phyloP scores from a whole-genome alignment of 192 early-diverging fungal species.

The Entomortierella lignicola region DNA sequence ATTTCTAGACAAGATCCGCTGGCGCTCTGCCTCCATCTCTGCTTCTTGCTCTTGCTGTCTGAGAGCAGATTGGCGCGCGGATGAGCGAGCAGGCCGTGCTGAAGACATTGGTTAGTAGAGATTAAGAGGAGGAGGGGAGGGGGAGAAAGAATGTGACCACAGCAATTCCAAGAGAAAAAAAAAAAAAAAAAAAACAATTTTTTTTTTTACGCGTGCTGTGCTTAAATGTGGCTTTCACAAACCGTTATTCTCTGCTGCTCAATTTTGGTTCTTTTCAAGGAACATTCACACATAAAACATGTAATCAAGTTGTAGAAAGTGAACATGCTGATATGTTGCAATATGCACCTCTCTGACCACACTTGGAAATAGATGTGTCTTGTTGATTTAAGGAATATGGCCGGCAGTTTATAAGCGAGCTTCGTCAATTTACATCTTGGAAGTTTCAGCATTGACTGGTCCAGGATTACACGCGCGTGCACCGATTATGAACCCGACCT shows the following conservation, averaged over 20 bases:
- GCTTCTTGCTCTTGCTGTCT: constrained; percentile 24
- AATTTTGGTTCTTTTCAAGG: too few species aligned
- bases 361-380: too few species aligned
- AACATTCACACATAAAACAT: too few species aligned
- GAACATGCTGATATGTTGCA: too few species aligned
- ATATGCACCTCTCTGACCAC: too few species aligned
- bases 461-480: neutral
- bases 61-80: constrained; percentile 41
- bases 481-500: too few species aligned
- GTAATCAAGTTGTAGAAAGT: too few species aligned
- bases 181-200: neutral
- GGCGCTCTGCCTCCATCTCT: constrained; percentile 7
- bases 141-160: constrained; percentile 3
- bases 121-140: neutral
- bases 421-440: neutral
- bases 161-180: neutral
- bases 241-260: too few species aligned
- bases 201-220: neutral
- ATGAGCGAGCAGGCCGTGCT: constrained; percentile 25
- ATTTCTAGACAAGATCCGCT: neutral
- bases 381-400: too few species aligned
- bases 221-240: neutral
- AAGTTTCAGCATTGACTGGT: neutral
- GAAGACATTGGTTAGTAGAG: constrained; percentile 17
- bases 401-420: too few species aligned